Evolutionary conservation across 2,329 filamentous ascomycete species (phyloP), one percentile per base, ranked within the genome.

Genomic region (Pyrenochaeta sp.): DNA sequence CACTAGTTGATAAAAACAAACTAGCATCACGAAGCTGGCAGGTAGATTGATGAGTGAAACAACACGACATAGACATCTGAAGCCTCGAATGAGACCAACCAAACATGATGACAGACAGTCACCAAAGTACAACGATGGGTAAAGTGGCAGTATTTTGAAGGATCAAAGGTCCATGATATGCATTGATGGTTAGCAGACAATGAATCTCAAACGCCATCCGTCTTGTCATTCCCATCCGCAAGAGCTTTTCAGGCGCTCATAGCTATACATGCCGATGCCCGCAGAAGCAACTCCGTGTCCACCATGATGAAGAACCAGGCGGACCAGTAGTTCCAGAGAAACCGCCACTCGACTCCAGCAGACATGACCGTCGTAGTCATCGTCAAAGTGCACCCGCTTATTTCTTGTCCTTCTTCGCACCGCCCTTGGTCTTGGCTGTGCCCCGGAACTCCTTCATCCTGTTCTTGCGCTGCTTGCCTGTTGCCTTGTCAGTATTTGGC

Each of bases 391-490:
- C 60, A 67, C 54, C 61, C 70, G 72, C 63, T 74, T 77, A 77
- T 75, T 77, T 85, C 82, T 82, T 91, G 90, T 97, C 96, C 88
- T 96, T 95, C 82, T 90, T 87, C 85, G 89, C 88, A 79, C 89
- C 89, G 81, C 92, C 92, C 91, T 97, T 97, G 86, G 89, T 88
- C 92, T 99, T 99, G 77, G 92, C 94, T 75, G 92, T 96, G 80
- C 95, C 95, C 74, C 95, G 91, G 82, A 97, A 90, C 79, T 94
- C 95, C 92, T 99, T 98, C 84, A 91, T 88, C 82, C 94, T 89
- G 91, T 99, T 99, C 92, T 99, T 99, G 86, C 95, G 91, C 86
- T 98, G 95, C 88, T 99, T 99, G 90, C 94, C 94, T 98, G 83
- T 85, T 47, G 39, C 35, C 45, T 33, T 60, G 71, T 75, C 67